A percentile compares a stretch with the other conserved stretches of the same genome.
Evolutionary conservation across 306 rosid genomes (phyloP).

Genomic region (Prunus kanzakura): DNA sequence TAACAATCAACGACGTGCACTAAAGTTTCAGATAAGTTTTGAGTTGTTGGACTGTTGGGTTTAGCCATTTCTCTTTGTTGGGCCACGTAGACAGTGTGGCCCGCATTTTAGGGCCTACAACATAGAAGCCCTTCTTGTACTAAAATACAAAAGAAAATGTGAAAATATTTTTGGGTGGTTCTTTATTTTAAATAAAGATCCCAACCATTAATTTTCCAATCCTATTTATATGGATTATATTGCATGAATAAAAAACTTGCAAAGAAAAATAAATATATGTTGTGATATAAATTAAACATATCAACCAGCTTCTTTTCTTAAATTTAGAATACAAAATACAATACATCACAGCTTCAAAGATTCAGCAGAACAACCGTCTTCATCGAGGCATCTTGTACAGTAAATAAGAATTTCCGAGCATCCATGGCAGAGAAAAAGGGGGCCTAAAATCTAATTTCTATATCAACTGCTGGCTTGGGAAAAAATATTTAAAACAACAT

Average conservation of each 20-base stretch:
- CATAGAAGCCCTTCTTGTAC: no score
- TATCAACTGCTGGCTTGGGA: not conserved
- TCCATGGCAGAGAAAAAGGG: not conserved
- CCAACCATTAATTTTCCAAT: no score
- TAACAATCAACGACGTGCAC: not conserved
- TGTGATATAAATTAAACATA: not conserved
- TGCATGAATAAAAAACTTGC: no score
- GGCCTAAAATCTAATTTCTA: constrained; percentile 11
- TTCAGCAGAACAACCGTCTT: not conserved
- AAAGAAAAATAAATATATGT: not conserved
- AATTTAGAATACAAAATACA: not conserved
- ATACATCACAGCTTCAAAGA: constrained; percentile 1
- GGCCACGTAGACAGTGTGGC: no score
- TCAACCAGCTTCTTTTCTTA: not conserved
- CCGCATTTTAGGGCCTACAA: no score
- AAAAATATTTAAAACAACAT: not conserved
- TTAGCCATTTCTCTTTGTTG: no score
- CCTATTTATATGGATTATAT: no score
- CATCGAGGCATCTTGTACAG: constrained; percentile 9
- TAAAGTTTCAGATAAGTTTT: not conserved
- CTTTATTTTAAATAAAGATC: no score
- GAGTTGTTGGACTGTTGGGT: not conserved
- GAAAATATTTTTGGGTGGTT: no score
- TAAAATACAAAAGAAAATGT: no score
- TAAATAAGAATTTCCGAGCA: not conserved